Percentiles rank a stretch among this genome's conserved stretches.
These are phyloP conservation scores for Arachnopeziza araneosa DNA, from an alignment of 2,329 filamentous ascomycete species.

Conservation along the genomic window DNA sequence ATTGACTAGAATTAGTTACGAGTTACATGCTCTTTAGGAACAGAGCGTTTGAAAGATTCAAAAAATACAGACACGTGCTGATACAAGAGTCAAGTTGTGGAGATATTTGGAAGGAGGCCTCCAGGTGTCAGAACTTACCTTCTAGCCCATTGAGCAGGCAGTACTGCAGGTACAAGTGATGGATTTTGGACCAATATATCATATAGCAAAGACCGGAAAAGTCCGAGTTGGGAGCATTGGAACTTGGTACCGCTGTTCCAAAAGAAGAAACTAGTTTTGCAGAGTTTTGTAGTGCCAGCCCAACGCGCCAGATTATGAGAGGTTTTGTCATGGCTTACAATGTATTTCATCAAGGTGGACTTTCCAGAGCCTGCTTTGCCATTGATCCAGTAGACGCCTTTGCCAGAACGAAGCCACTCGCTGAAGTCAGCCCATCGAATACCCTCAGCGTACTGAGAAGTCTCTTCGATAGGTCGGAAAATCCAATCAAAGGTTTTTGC, in stretches of 20 bases:
- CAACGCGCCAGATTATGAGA: not conserved
- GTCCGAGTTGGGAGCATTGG: not conserved
- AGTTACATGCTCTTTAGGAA: no score
- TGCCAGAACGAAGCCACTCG: not conserved
- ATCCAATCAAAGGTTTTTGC: not conserved
- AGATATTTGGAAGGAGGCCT: no score
- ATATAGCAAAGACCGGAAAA: not conserved
- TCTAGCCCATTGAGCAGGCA: not conserved
- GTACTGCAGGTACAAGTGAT: not conserved
- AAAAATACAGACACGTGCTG: no score
- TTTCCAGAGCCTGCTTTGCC: not conserved
- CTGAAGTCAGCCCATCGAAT: not conserved
- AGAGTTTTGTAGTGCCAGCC: not conserved
- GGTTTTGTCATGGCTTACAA: not conserved
- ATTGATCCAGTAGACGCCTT: not conserved
- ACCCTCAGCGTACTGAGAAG: not conserved
- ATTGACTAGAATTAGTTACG: no score
- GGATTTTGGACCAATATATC: not conserved
- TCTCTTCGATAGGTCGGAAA: not conserved
- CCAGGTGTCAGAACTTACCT: not conserved
- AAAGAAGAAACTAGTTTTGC: not conserved
- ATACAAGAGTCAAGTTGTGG: no score
- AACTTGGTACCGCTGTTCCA: not conserved
- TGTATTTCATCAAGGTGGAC: not conserved
- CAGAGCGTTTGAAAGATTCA: no score